A percentile compares a stretch with the other conserved stretches of the same genome.
Evolutionary conservation across 345 rosid species (phyloP).

Genomic region (Melaleuca quinquenervia): DNA sequence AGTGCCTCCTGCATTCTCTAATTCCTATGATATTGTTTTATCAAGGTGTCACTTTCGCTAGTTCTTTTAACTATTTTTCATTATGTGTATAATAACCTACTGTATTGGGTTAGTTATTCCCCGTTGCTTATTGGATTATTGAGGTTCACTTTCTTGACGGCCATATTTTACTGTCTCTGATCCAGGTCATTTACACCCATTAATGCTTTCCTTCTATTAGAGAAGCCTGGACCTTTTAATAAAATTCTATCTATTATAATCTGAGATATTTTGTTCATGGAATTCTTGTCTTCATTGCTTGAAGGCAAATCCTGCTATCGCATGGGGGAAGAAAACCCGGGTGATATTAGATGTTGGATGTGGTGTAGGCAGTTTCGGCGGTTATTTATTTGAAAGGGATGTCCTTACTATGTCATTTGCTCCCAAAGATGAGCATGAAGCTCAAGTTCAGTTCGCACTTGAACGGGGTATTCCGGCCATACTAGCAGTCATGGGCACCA

Average conservation of each 20-base stretch:
- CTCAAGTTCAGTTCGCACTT: slow-evolving; percentile 18
- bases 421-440: slow-evolving; percentile 21
- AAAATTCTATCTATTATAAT: background rate
- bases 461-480: slow-evolving; percentile 17
- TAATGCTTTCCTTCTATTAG: background rate
- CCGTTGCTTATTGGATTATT: background rate
- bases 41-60: background rate
- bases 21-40: background rate
- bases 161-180: background rate
- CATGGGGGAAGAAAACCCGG: slow-evolving; percentile 13
- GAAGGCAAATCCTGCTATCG: slow-evolving; percentile 6
- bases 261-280: background rate
- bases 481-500: slow-evolving; percentile 12
- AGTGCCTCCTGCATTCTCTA: background rate
- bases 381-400: slow-evolving; percentile 9
- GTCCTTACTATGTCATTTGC: slow-evolving; percentile 16
- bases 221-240: background rate
- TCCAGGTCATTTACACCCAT: background rate
- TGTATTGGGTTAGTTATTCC: background rate
- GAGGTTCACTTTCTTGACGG: background rate
- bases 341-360: slow-evolving; percentile 16
- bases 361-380: slow-evolving; percentile 20
- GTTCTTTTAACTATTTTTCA: background rate
- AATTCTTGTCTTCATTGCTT: background rate
- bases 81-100: background rate